phyloP scores from a whole-genome alignment of 1,284 basidiomycete genomes.

The Cryptococcus neoformans region DNA sequence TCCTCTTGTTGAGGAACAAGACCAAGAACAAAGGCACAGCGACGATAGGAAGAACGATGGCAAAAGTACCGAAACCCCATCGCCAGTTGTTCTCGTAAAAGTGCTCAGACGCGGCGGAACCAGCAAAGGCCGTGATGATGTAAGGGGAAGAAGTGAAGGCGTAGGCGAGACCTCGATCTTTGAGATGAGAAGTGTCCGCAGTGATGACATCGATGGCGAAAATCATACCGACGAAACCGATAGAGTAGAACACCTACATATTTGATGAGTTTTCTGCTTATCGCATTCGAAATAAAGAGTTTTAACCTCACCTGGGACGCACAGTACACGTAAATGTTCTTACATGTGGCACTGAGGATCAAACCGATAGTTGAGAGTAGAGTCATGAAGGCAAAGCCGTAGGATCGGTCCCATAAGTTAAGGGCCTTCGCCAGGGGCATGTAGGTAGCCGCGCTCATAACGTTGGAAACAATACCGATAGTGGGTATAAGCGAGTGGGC shows the following conservation, averaged over 20 bases:
- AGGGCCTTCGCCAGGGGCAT: constrained; percentile 37
- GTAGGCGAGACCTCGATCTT: constrained; percentile 48
- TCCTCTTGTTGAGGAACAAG: constrained; percentile 32
- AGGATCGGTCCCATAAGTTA: constrained; percentile 36
- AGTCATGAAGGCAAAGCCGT: constrained; percentile 29
- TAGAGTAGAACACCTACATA: constrained; percentile 32
- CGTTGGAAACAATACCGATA: constrained; percentile 36
- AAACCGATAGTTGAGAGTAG: constrained; percentile 34
- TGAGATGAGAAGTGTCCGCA: constrained; percentile 47
- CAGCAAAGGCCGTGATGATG: constrained; percentile 50
- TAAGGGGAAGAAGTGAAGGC: constrained; percentile 50
- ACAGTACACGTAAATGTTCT: constrained; percentile 33
- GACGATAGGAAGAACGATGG: constrained; percentile 47
- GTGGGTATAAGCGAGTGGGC: constrained; percentile 40
- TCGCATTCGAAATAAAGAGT: too few relatives aligned
- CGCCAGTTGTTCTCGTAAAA: constrained; percentile 44
- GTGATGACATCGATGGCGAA: constrained; percentile 49
- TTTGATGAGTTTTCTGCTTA: too few relatives aligned
- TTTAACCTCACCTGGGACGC: constrained; percentile 27
- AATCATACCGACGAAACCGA: constrained; percentile 47
- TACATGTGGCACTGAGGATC: constrained; percentile 37
- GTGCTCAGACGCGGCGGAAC: constrained; percentile 37
- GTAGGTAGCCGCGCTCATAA: constrained; percentile 35
- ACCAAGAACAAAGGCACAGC: constrained; percentile 25
- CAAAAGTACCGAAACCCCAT: constrained; percentile 49